Evolutionary conservation across 2,329 filamentous ascomycete species (phyloP), one percentile per base, ranked within the genome.

Genomic region (Aspergillus hiratsukae): DNA sequence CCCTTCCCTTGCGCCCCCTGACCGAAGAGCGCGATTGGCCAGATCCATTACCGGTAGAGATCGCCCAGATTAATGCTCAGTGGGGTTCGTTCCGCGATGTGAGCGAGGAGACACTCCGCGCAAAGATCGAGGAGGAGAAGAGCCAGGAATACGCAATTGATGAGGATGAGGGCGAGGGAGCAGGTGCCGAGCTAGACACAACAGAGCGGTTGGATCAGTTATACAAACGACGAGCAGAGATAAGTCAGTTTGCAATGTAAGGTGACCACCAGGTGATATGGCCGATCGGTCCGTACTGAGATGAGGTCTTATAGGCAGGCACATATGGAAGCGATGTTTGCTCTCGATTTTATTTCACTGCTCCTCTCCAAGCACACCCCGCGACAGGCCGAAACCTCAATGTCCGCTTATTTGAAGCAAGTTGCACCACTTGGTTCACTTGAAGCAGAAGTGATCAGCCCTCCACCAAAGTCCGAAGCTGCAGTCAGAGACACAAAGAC

Each of bases 331-430:
- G 67, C 76, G 43, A 80, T 88, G 68, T 81, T 89, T 58, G 85
- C 87, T 6, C 84, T 95, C 65, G 90, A 96, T 71, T 90, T 92
- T 65, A 77, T 96, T 55, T 96, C 91, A 29, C 82, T 96, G 6
- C 80, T 96, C 1, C 80, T 94, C 17, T 90, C 90, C n/a, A 92
- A 91, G 70, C 84, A 94, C 68, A 80, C 80, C n/a, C 88, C 90
- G 0, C 83, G 82, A 8, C 84, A 87, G 61, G 89, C 87, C 4
- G 80, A 85, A 63, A 73, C 79, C 49, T 90, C 90, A 4, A 82
- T 96, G 59, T 91, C 89, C 1, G 81, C 84, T 14, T 80, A 79
- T 21, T 78, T 96, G 21, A 89, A 89, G 66, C 81, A 89, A 9
- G 79, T 83, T 59, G 84, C 90, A 9, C 88, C 90, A 11, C 83